Evolutionary conservation across 106 monocot genomes (phyloP).

Genomic region (Iris macrosiphon): DNA sequence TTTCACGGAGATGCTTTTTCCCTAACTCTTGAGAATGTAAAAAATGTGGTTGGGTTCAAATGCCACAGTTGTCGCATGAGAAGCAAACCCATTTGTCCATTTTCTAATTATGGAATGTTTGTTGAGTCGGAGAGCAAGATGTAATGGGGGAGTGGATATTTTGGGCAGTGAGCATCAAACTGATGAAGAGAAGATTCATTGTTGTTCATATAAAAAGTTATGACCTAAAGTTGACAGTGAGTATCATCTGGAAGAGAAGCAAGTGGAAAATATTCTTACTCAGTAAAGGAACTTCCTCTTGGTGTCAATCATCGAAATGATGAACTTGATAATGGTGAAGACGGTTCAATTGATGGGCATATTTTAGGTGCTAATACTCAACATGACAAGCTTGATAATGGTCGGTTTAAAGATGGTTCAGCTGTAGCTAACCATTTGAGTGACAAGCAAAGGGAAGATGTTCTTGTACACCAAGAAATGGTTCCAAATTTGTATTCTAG

Average conservation of each 20-base stretch:
- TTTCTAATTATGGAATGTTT: conserved; percentile 10
- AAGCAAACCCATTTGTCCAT: conserved; percentile 50
- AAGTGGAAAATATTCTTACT: neutral
- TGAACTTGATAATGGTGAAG: too few relatives aligned
- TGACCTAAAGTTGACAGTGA: neutral
- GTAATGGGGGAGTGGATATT: too few relatives aligned
- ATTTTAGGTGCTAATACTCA: too few relatives aligned
- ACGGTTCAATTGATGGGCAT: neutral
- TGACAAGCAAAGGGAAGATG: neutral
- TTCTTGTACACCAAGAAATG: neutral
- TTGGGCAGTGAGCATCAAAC: conserved; percentile 1
- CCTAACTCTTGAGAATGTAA: conserved; percentile 50
- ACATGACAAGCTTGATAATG: neutral
- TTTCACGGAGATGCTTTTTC: conserved; percentile 76
- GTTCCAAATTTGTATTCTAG: neutral
- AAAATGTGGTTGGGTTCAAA: conserved; percentile 68
- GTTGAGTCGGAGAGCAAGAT: too few relatives aligned
- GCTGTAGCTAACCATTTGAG: neutral
- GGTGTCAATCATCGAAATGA: neutral
- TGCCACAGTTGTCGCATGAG: conserved; percentile 64
- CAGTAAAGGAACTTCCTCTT: neutral
- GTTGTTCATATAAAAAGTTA: neutral
- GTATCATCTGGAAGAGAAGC: neutral
- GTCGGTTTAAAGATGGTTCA: neutral
- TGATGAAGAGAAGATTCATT: neutral